Percentiles rank a stretch among this genome's conserved stretches.
These are phyloP conservation scores for Aeschynomene evenia DNA, from an alignment of 306 rosid species.

Conservation along the genomic window DNA sequence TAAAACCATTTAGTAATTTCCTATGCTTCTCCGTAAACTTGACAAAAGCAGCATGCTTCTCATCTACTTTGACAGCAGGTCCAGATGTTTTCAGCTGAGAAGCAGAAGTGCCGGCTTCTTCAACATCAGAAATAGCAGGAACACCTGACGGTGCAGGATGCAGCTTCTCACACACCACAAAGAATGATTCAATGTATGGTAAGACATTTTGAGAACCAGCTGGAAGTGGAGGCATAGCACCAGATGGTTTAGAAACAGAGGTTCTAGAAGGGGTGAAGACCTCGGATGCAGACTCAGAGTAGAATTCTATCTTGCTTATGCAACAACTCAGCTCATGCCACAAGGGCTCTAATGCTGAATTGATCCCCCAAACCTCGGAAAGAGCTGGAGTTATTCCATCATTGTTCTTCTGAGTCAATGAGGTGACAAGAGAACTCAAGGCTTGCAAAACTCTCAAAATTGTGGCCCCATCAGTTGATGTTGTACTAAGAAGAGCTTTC, in stretches of 20 bases:
- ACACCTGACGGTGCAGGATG: slow-evolving; percentile 80
- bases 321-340: slow-evolving; percentile 96
- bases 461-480: slow-evolving; percentile 91
- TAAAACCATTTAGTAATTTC: slow-evolving; percentile 90
- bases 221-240: slow-evolving; percentile 80
- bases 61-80: slow-evolving; percentile 67
- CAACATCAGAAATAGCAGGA: slow-evolving; percentile 67
- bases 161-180: slow-evolving; percentile 96
- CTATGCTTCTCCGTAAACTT: slow-evolving; percentile 95
- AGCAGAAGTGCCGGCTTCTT: slow-evolving; percentile 62
- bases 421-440: slow-evolving; percentile 77
- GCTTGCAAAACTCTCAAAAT: slow-evolving; percentile 98
- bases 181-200: slow-evolving; percentile 98
- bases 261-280: slow-evolving; percentile 47
- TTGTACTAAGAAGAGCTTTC: slow-evolving; percentile 74
- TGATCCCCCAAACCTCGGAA: slow-evolving; percentile 78
- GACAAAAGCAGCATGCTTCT: slow-evolving; percentile 73
- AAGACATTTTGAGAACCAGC: slow-evolving; percentile 94
- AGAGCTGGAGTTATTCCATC: slow-evolving; percentile 49
- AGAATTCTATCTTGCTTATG: slow-evolving; percentile 89
- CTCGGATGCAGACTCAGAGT: slow-evolving; percentile 77
- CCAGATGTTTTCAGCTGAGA: slow-evolving; percentile 61
- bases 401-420: slow-evolving; percentile 58
- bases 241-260: slow-evolving; percentile 69
- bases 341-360: slow-evolving; percentile 87